Evolutionary conservation across 495 filamentous ascomycete genomes (phyloP).

Genomic region (Astrothelium macrocarpum): DNA sequence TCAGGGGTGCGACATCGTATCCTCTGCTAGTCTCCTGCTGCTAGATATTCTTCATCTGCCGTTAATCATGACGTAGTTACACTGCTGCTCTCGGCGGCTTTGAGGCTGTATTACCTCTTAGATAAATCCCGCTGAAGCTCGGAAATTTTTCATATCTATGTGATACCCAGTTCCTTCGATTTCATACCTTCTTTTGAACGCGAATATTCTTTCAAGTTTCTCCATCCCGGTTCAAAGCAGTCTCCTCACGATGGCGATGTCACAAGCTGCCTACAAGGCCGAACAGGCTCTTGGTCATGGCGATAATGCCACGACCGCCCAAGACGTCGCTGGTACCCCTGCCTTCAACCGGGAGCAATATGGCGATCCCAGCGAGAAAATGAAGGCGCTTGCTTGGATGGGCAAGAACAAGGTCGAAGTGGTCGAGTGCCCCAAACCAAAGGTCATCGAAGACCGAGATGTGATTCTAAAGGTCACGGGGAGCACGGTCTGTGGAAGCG

Average conservation of each 20-base stretch:
- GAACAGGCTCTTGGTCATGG: slow-evolving; percentile 61
- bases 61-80: slow-evolving; percentile 4
- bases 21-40: not conserved
- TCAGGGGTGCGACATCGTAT: not conserved
- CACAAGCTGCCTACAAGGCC: slow-evolving; percentile 52
- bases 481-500: slow-evolving; percentile 76
- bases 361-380: slow-evolving; percentile 42
- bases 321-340: slow-evolving; percentile 44
- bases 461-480: slow-evolving; percentile 81
- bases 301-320: slow-evolving; percentile 44
- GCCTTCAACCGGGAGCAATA: slow-evolving; percentile 35
- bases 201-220: not conserved
- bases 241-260: slow-evolving; percentile 40
- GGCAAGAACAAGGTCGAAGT: slow-evolving; percentile 58
- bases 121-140: not conserved
- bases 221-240: not conserved
- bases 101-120: not conserved
- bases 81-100: not conserved
- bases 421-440: slow-evolving; percentile 58
- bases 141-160: not conserved
- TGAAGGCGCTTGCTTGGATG: slow-evolving; percentile 66
- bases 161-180: not conserved
- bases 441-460: slow-evolving; percentile 61
- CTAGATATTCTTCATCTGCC: not conserved
- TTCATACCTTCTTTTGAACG: not conserved